A percentile compares a stretch with the other conserved stretches of the same genome.
phyloP scores from a whole-genome alignment of 257 asterid genomes.

The Haberlea rhodopensis region DNA sequence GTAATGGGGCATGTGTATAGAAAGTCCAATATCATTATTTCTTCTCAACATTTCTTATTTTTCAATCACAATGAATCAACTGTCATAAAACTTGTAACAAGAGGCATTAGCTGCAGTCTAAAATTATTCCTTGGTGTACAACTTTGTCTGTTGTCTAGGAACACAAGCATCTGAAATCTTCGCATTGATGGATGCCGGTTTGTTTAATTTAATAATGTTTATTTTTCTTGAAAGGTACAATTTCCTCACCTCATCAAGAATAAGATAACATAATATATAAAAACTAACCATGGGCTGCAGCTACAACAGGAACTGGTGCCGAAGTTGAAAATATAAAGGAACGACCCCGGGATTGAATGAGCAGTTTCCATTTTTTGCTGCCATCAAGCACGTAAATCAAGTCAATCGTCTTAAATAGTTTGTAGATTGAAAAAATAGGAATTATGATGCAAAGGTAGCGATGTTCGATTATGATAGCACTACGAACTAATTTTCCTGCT shows the following conservation, averaged over 20 bases:
- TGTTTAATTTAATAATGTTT: too few species aligned
- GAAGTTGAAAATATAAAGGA: constrained; percentile 97
- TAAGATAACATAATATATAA: constrained; percentile 6
- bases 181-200: too few species aligned
- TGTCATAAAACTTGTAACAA: background rate
- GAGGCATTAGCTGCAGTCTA: background rate
- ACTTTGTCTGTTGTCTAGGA: background rate
- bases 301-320: constrained; percentile 84
- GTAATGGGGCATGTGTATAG: background rate
- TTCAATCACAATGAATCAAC: constrained; percentile 6
- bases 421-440: constrained; percentile 4
- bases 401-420: constrained; percentile 13
- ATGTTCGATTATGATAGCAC: constrained; percentile 11
- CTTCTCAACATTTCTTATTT: background rate
- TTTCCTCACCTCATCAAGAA: background rate
- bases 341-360: constrained; percentile 93
- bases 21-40: background rate
- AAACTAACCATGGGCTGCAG: constrained; percentile 85
- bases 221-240: background rate
- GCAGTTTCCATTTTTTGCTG: constrained; percentile 96
- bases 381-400: constrained; percentile 27
- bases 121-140: background rate
- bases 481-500: background rate
- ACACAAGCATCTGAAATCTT: constrained; percentile 1
- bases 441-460: background rate